Conservation (phyloP, 306 rosid genomes). For the Rosa chinensis region DNA sequence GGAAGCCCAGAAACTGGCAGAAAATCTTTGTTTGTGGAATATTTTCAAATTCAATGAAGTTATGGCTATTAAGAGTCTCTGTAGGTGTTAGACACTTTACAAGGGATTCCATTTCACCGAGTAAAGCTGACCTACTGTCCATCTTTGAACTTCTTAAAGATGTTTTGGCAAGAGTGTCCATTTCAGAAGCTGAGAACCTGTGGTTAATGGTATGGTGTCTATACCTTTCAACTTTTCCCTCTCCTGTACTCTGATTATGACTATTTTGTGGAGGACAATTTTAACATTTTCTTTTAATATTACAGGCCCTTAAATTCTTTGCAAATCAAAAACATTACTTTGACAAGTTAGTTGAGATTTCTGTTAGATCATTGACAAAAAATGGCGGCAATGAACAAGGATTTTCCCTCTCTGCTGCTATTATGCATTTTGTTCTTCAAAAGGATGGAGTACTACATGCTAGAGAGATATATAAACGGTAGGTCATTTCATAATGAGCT, state of each 20-base stretch:
- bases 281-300: slow-evolving; percentile 8
- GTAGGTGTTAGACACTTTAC: slow-evolving; percentile 50
- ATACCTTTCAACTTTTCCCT: slow-evolving; percentile 1
- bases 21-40: slow-evolving; percentile 59
- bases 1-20: slow-evolving; percentile 64
- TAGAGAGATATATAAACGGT: slow-evolving; percentile 78
- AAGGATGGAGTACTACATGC: slow-evolving; percentile 73
- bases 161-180: slow-evolving; percentile 43
- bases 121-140: slow-evolving; percentile 59
- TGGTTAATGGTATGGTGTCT: slow-evolving; percentile 71
- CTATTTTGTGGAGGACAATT: neutral
- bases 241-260: neutral
- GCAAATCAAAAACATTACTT: slow-evolving; percentile 56
- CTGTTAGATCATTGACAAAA: slow-evolving; percentile 52
- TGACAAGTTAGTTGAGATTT: slow-evolving; percentile 68
- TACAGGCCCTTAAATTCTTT: slow-evolving; percentile 76
- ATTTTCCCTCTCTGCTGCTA: slow-evolving; percentile 71
- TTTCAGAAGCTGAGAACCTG: slow-evolving; percentile 70
- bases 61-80: slow-evolving; percentile 60
- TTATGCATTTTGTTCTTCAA: slow-evolving; percentile 66
- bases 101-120: slow-evolving; percentile 42
- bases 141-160: slow-evolving; percentile 55
- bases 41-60: slow-evolving; percentile 50
- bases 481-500: slow-evolving; percentile 22
- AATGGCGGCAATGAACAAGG: slow-evolving; percentile 79